A percentile compares a stretch with the other conserved stretches of the same genome.
These are phyloP conservation scores for Closterium sp. DNA, from an alignment of 139 green algal species.

Conservation along the genomic window DNA sequence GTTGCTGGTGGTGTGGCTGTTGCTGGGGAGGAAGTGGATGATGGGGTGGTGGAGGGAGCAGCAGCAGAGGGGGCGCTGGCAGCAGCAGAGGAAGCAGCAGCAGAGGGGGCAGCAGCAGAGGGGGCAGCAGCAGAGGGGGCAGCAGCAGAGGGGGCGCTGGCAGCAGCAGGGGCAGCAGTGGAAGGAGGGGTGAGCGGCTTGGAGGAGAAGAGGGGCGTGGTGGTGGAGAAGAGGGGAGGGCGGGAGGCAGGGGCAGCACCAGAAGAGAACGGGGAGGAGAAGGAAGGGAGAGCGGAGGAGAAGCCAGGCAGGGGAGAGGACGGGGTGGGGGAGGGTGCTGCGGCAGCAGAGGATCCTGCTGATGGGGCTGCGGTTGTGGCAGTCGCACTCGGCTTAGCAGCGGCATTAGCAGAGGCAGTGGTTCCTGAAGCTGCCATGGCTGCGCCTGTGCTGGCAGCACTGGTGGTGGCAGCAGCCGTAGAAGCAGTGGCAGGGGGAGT, in stretches of 20 bases:
- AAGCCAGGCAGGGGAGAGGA: not conserved
- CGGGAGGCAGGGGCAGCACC: not conserved
- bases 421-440: not conserved
- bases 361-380: not conserved
- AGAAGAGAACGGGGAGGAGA: not conserved
- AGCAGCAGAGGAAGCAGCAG: not conserved
- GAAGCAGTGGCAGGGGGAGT: not conserved
- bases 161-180: not conserved
- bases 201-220: not conserved
- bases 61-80: not conserved
- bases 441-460: not conserved
- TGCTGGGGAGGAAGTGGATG: not conserved
- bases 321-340: not conserved
- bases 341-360: not conserved
- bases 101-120: too few relatives aligned
- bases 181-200: not conserved
- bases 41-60: not conserved
- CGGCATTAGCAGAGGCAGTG: too few relatives aligned
- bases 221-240: not conserved
- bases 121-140: too few relatives aligned
- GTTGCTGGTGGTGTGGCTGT: not conserved
- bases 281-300: not conserved
- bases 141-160: too few relatives aligned
- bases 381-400: not conserved
- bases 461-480: not conserved